Conservation (phyloP, 768 basidiomycete species). For the Dendrothele bispora region DNA sequence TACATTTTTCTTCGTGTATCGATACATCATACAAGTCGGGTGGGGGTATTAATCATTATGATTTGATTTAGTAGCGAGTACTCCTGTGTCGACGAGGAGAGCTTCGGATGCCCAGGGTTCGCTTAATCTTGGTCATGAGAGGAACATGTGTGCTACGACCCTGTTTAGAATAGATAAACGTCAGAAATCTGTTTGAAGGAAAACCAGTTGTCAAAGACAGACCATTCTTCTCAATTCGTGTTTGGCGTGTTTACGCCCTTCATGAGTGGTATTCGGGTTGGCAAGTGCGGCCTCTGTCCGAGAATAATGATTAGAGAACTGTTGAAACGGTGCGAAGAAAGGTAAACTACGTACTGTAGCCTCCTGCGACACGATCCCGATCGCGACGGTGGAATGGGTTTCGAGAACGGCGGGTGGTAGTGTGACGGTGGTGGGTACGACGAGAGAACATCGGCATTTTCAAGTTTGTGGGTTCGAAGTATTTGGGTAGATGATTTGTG, state of each 20-base stretch:
- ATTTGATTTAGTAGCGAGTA: neutral
- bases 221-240: slow-evolving; percentile 47
- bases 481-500: no score
- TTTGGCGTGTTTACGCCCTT: slow-evolving; percentile 47
- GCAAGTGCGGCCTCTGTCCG: slow-evolving; percentile 43
- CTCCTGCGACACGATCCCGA: slow-evolving; percentile 46
- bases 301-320: neutral
- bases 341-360: slow-evolving; percentile 40
- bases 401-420: slow-evolving; percentile 12
- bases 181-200: neutral
- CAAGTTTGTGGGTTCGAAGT: no score
- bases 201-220: slow-evolving; percentile 15
- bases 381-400: slow-evolving; percentile 36
- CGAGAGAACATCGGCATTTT: slow-evolving; percentile 20
- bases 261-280: slow-evolving; percentile 50
- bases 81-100: slow-evolving; percentile 31
- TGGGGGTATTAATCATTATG: no score
- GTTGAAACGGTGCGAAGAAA: neutral
- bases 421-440: slow-evolving; percentile 4
- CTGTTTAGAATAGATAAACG: slow-evolving; percentile 23
- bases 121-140: slow-evolving; percentile 52
- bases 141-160: slow-evolving; percentile 47
- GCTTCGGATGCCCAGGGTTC: slow-evolving; percentile 50
- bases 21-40: no score
- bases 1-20: neutral